Base-by-base conservation (phyloP, 805 yeast genomes). In the Schwanniomyces pseudopolymorphus region DNA sequence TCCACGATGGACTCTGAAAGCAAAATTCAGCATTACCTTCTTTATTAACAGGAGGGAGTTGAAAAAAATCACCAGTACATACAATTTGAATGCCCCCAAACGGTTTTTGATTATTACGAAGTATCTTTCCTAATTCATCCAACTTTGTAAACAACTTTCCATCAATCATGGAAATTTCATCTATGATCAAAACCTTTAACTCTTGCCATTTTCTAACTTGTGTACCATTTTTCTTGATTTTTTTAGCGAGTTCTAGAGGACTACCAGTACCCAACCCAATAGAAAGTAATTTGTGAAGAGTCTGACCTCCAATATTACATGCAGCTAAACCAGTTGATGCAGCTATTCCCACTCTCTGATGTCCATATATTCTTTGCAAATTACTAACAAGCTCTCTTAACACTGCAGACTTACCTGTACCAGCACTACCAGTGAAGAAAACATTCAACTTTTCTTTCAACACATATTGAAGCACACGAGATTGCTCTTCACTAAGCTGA, bases 251-350 rank as follows among this genome's bases (percentile, higher is more conserved):
- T 13, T 65, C 63, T 0, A 68, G 69, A 0, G 67, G 77, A 2
- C 73, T 55, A 6, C 78, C 88, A 39, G 67, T 67, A 2, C 94
- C 96, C 1, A 90, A 64, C 0, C 98, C 98, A 44, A 90, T 79
- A 1, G 96, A 95, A 0, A 96, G 80, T 69, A 84, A 89, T 57
- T 87, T 76, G 63, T 92, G 96, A 24, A 94, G 72, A 0, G 99
- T 94, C 25, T 78, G 80, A 20, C 99, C 99, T 2, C 95, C 96
- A 55, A 94, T 87, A 57, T 90, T 89, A 36, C 89, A 85, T 0
- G 97, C 99, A 0, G 99, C 99, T 50, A 94, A 70, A 1, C 99
- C 99, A 0, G 99, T 94, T 0, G 97, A 87, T 0, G 99, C 99
- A 0, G 98, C 89, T 3, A 94, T 82, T 0, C 95, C 96, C 3